These are phyloP conservation scores for Luffa acutangula DNA, from an alignment of 306 rosid species.

Conservation along the genomic window DNA sequence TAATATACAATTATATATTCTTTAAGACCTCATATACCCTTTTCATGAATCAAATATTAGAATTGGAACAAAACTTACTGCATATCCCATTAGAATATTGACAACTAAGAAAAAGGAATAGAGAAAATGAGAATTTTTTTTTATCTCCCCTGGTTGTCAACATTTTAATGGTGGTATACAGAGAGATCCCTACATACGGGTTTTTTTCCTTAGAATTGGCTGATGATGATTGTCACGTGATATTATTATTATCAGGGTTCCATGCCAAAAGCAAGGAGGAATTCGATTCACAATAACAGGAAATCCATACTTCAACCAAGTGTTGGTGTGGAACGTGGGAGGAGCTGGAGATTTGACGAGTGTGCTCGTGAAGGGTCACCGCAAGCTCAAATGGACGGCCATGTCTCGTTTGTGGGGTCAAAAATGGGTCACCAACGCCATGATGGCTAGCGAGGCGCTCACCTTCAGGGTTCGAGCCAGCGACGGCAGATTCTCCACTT, in stretches of 20 bases:
- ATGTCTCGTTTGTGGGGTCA: constrained; percentile 66
- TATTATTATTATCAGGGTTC: constrained; percentile 18
- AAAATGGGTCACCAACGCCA: constrained; percentile 53
- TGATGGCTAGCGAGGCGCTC: constrained; percentile 49
- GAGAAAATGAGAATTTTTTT: no score
- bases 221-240: no score
- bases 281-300: constrained; percentile 58
- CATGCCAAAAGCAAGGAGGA: constrained; percentile 59
- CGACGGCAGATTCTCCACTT: constrained; percentile 40
- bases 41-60: no score
- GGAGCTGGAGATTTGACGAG: constrained; percentile 58
- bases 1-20: no score
- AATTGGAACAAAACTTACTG: no score
- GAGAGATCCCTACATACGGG: no score
- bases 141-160: no score
- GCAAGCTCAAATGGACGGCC: constrained; percentile 46
- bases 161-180: no score
- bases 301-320: constrained; percentile 53
- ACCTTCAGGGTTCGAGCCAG: constrained; percentile 49
- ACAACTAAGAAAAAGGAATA: no score
- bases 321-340: constrained; percentile 57
- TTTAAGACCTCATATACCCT: no score
- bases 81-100: no score
- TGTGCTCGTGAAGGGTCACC: constrained; percentile 48
- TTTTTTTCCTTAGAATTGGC: no score